These are phyloP conservation scores for Haberlea rhodopensis DNA, from an alignment of 257 asterid species.

Conservation along the genomic window DNA sequence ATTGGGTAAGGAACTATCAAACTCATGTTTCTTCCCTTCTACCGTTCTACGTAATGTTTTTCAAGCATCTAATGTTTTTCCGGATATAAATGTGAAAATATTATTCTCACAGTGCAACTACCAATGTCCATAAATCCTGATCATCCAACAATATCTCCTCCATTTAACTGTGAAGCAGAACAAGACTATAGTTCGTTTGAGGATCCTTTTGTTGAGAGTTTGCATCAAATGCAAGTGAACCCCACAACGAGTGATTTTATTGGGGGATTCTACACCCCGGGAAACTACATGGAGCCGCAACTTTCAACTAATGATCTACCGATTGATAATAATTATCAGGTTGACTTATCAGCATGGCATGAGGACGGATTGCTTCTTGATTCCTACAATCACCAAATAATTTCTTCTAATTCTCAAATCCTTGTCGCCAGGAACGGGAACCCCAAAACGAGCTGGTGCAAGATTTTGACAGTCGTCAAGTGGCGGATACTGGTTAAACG, in stretches of 20 bases:
- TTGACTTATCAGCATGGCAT: constrained; percentile 39
- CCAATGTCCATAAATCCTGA: constrained; percentile 36
- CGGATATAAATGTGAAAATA: constrained; percentile 5
- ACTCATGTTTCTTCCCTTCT: constrained; percentile 1
- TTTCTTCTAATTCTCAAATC: constrained; percentile 44
- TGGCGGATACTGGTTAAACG: constrained; percentile 65
- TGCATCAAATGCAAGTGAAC: constrained; percentile 39
- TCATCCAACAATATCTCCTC: constrained; percentile 33
- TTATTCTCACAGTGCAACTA: constrained; percentile 35
- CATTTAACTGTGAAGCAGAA: constrained; percentile 29
- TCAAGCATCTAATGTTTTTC: not conserved
- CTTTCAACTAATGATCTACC: constrained; percentile 36
- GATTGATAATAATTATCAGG: constrained; percentile 39
- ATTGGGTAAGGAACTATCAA: constrained; percentile 42
- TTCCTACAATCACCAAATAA: constrained; percentile 37
- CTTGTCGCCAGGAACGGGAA: constrained; percentile 37
- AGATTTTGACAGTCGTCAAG: constrained; percentile 69
- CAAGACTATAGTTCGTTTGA: constrained; percentile 36
- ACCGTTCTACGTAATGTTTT: not conserved
- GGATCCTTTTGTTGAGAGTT: constrained; percentile 37
- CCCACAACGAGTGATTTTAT: constrained; percentile 34
- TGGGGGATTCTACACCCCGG: constrained; percentile 39
- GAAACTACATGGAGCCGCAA: no score
- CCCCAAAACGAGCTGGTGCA: constrained; percentile 70
- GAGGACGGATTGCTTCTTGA: constrained; percentile 37